These are phyloP conservation scores for Corchorus capsularis DNA, from an alignment of 345 rosid species.

Conservation along the genomic window DNA sequence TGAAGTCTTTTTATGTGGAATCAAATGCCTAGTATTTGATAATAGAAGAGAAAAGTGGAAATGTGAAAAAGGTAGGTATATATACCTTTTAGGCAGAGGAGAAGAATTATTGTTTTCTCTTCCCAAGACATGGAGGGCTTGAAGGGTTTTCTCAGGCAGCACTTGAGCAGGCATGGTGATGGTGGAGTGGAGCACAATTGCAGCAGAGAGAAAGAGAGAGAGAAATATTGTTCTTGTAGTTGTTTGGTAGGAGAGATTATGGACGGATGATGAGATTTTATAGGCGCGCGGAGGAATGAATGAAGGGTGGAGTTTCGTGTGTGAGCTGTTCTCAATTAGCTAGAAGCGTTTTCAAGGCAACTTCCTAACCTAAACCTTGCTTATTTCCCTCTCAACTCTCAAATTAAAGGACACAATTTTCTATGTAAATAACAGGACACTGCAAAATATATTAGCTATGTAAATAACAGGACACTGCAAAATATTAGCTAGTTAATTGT, in stretches of 20 bases:
- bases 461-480: too few species aligned
- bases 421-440: too few species aligned
- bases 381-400: neutral
- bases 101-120: conserved; percentile 40
- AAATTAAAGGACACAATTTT: neutral
- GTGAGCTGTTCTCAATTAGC: neutral
- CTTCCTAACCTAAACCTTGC: neutral
- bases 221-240: conserved; percentile 11
- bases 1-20: neutral
- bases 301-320: neutral
- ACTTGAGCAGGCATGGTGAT: conserved; percentile 60
- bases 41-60: neutral
- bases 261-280: neutral
- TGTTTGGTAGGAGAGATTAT: neutral
- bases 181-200: too few species aligned
- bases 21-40: neutral
- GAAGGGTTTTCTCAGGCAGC: conserved; percentile 53
- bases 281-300: conserved; percentile 3
- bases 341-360: neutral
- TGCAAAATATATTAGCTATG: too few species aligned
- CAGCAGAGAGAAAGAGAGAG: neutral
- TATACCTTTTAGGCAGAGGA: conserved; percentile 58
- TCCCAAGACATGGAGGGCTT: conserved; percentile 39
- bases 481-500: too few species aligned
- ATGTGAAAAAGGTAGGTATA: neutral